These are phyloP conservation scores for Trichoderma sp. DNA, from an alignment of 2,329 filamentous ascomycete species.

Conservation along the genomic window DNA sequence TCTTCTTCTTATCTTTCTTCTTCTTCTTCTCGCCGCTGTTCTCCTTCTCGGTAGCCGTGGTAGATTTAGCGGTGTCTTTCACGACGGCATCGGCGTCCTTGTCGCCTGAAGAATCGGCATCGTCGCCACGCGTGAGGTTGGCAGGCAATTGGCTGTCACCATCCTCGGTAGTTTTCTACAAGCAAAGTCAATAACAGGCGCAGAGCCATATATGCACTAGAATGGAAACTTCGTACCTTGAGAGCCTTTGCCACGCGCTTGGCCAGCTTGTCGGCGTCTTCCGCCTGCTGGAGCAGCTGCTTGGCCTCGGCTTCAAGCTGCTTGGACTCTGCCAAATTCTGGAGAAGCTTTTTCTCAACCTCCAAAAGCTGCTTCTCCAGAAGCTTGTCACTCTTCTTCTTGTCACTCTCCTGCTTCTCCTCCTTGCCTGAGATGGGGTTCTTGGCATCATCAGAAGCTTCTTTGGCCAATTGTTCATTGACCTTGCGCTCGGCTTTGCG, in stretches of 20 bases:
- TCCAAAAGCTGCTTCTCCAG: constrained; percentile 20
- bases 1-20: constrained; percentile 4
- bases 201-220: not conserved
- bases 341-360: constrained; percentile 39
- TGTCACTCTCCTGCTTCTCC: not conserved
- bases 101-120: not conserved
- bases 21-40: constrained; percentile 2
- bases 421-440: not conserved
- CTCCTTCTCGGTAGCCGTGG: not conserved
- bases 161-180: not conserved
- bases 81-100: not conserved
- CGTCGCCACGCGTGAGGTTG: not conserved
- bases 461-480: constrained; percentile 24
- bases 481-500: constrained; percentile 35
- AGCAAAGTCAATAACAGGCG: not conserved
- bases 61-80: not conserved
- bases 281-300: constrained; percentile 42
- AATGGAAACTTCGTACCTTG: not conserved
- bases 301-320: constrained; percentile 42
- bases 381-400: not conserved
- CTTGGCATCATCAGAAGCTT: constrained; percentile 19
- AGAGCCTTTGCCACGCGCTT: constrained; percentile 24
- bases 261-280: constrained; percentile 33
- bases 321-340: constrained; percentile 37
- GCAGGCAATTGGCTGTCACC: not conserved